These are phyloP conservation scores for Colletotrichum sidae DNA, from an alignment of 2,329 filamentous ascomycete genomes.

Conservation along the genomic window DNA sequence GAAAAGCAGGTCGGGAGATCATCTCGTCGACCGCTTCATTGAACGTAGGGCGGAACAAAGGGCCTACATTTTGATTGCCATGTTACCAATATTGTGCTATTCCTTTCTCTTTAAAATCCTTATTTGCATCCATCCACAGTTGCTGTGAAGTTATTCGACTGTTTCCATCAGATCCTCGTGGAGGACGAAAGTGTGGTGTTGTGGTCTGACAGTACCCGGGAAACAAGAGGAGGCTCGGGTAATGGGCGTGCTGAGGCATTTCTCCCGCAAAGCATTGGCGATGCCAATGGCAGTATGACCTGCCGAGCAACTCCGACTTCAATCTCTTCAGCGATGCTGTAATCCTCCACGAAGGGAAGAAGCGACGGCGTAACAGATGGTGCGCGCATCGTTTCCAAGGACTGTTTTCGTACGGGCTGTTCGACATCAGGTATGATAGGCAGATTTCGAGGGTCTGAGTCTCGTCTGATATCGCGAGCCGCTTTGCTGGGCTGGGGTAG, in stretches of 20 bases:
- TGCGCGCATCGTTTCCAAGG: slow-evolving; percentile 34
- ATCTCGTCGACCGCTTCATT: too few species aligned
- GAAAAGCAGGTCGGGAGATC: too few species aligned
- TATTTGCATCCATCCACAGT: too few species aligned
- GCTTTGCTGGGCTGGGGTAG: slow-evolving; percentile 49
- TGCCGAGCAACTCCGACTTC: slow-evolving; percentile 42
- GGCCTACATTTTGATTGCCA: too few species aligned
- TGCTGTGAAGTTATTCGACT: too few species aligned
- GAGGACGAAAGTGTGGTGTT: slow-evolving; percentile 38
- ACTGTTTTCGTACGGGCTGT: slow-evolving; percentile 36
- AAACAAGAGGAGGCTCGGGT: slow-evolving; percentile 1
- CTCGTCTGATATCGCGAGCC: slow-evolving; percentile 40
- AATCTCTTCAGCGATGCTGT: slow-evolving; percentile 38
- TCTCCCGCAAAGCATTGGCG: neutral
- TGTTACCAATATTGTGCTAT: too few species aligned
- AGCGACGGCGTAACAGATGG: slow-evolving; percentile 44
- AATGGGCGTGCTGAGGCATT: neutral
- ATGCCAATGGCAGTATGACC: slow-evolving; percentile 21
- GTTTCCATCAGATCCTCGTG: neutral
- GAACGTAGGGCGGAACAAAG: too few species aligned
- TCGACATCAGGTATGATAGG: slow-evolving; percentile 43
- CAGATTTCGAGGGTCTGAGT: slow-evolving; percentile 43
- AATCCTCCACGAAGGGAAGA: slow-evolving; percentile 36
- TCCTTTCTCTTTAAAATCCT: neutral
- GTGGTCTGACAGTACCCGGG: slow-evolving; percentile 33